A percentile compares a stretch with the other conserved stretches of the same genome.
These are phyloP conservation scores for Russula griseocarnosa DNA, from an alignment of 768 basidiomycete species.

Conservation along the genomic window DNA sequence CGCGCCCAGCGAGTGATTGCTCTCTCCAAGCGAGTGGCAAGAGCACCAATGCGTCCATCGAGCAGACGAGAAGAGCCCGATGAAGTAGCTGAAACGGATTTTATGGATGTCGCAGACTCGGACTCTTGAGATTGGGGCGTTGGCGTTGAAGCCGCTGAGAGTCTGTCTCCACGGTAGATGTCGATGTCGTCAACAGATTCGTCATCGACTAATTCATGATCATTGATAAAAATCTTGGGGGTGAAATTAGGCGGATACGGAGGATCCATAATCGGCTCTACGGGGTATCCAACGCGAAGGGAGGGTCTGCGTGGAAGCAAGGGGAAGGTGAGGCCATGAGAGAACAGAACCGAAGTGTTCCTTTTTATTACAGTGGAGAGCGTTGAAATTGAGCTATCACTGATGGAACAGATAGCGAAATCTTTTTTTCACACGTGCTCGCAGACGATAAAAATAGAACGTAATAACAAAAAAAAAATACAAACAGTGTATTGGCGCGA, in stretches of 20 bases:
- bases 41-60: slow-evolving; percentile 36
- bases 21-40: slow-evolving; percentile 60
- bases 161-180: slow-evolving; percentile 57
- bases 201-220: slow-evolving; percentile 24
- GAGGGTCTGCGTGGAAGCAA: background rate
- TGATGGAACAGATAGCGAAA: too few species aligned
- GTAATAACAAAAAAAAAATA: too few species aligned
- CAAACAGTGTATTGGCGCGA: too few species aligned
- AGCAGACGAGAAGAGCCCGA: slow-evolving; percentile 36
- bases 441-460: too few species aligned
- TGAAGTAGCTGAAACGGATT: slow-evolving; percentile 38
- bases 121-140: slow-evolving; percentile 33
- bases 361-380: too few species aligned
- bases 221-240: slow-evolving; percentile 7
- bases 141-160: slow-evolving; percentile 36
- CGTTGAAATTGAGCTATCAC: too few species aligned
- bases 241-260: background rate
- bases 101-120: slow-evolving; percentile 32
- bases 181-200: slow-evolving; percentile 40
- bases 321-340: slow-evolving; percentile 11
- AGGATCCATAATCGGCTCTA: slow-evolving; percentile 28
- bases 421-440: too few species aligned
- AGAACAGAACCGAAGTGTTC: too few species aligned
- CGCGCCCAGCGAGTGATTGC: slow-evolving; percentile 73
- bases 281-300: background rate